Percentiles rank a stretch among this genome's conserved stretches.
phyloP scores from a whole-genome alignment of 345 rosid genomes.

The Nephelium lappaceum region DNA sequence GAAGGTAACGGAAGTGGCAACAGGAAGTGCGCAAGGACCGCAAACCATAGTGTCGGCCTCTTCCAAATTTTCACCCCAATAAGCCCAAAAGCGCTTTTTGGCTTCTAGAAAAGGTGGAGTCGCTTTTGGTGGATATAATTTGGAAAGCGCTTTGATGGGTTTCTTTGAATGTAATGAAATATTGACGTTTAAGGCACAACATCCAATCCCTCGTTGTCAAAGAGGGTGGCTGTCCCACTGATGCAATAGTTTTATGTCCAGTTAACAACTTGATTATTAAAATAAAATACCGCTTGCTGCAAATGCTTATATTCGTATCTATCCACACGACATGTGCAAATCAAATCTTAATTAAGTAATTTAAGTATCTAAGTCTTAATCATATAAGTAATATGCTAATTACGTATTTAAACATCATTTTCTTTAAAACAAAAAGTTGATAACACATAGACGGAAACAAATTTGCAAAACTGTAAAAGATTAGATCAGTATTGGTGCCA shows the following conservation, averaged over 20 bases:
- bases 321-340: constrained; percentile 4
- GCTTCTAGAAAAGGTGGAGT: constrained; percentile 29
- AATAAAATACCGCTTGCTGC: neutral
- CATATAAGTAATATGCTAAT: neutral
- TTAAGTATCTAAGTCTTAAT: constrained; percentile 8
- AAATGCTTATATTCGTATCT: neutral
- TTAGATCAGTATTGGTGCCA: too few species aligned
- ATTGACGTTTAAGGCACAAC: constrained; percentile 43
- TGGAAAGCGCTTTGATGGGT: neutral
- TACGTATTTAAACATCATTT: neutral
- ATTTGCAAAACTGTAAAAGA: neutral
- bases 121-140: neutral
- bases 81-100: neutral
- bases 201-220: constrained; percentile 25
- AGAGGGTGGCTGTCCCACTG: constrained; percentile 31
- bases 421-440: neutral
- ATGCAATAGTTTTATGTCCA: neutral
- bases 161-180: constrained; percentile 22
- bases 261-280: neutral
- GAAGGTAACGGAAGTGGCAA: neutral
- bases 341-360: constrained; percentile 9
- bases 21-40: constrained; percentile 1
- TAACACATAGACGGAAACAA: neutral
- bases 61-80: neutral
- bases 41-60: constrained; percentile 26